Conservation (phyloP, 176 grass and related monocot genomes). For the Chloris gayana region DNA sequence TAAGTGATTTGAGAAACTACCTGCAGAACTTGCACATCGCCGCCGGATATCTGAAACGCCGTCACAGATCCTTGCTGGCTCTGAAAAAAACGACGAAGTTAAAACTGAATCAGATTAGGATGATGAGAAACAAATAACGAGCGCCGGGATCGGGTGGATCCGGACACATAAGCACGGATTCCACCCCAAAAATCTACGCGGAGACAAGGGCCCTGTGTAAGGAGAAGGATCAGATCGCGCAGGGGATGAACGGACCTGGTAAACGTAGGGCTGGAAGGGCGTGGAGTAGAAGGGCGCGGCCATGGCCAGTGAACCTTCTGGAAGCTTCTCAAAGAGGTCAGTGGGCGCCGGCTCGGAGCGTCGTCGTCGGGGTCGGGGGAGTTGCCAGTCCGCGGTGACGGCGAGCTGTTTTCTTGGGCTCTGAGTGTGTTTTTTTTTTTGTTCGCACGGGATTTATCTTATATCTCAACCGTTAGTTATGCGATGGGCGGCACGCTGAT, state of each 20-base stretch:
- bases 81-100: constrained; percentile 45
- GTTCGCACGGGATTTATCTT: background rate
- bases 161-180: constrained; percentile 34
- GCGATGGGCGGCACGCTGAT: background rate
- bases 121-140: background rate
- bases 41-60: constrained; percentile 94
- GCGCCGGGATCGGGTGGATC: constrained; percentile 39
- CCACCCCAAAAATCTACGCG: constrained; percentile 32
- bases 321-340: constrained; percentile 54
- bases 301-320: constrained; percentile 55
- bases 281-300: constrained; percentile 91
- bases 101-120: constrained; percentile 26
- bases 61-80: constrained; percentile 71
- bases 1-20: constrained; percentile 46
- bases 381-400: constrained; percentile 35
- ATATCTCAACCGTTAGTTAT: constrained; percentile 1
- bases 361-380: constrained; percentile 25
- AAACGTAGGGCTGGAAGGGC: constrained; percentile 94
- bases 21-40: constrained; percentile 92
- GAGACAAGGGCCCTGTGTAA: background rate
- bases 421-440: background rate
- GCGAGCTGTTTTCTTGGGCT: constrained; percentile 18
- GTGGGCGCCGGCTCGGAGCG: constrained; percentile 26
- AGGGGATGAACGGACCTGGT: constrained; percentile 58
- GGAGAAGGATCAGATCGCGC: constrained; percentile 24